Conservation (phyloP, 495 filamentous ascomycete genomes). For the Daldinia grandis region DNA sequence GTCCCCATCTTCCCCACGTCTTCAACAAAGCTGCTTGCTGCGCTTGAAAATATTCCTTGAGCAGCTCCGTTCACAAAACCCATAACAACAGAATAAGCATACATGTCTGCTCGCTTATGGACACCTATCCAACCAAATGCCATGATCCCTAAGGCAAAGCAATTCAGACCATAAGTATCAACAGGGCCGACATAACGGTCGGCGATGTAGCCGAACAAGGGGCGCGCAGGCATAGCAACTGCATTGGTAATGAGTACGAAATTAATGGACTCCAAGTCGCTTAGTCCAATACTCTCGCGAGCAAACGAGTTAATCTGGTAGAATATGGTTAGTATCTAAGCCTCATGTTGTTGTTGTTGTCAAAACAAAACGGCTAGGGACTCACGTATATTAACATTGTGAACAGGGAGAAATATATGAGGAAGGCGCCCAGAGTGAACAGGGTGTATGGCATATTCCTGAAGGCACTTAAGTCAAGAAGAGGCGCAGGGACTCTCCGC, state of each 20-base stretch:
- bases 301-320: slow-evolving; percentile 64
- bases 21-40: slow-evolving; percentile 49
- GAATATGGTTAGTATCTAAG: not conserved
- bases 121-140: slow-evolving; percentile 52
- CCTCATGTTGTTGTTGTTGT: not conserved
- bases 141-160: slow-evolving; percentile 44
- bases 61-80: slow-evolving; percentile 54
- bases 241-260: slow-evolving; percentile 54
- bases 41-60: slow-evolving; percentile 52
- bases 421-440: slow-evolving; percentile 47
- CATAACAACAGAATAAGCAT: slow-evolving; percentile 52
- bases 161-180: slow-evolving; percentile 47
- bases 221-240: slow-evolving; percentile 49
- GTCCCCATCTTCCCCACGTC: slow-evolving; percentile 57
- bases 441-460: slow-evolving; percentile 47
- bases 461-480: slow-evolving; percentile 53
- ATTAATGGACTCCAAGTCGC: slow-evolving; percentile 48
- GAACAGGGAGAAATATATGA: slow-evolving; percentile 55
- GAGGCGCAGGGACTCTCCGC: slow-evolving; percentile 44
- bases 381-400: slow-evolving; percentile 57
- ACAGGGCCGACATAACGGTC: slow-evolving; percentile 51
- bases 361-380: not conserved
- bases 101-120: slow-evolving; percentile 46
- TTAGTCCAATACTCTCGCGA: slow-evolving; percentile 49
- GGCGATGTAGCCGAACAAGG: slow-evolving; percentile 49